phyloP scores from a whole-genome alignment of 1,139 yeast genomes.

The Magnusiomyces paraingens region DNA sequence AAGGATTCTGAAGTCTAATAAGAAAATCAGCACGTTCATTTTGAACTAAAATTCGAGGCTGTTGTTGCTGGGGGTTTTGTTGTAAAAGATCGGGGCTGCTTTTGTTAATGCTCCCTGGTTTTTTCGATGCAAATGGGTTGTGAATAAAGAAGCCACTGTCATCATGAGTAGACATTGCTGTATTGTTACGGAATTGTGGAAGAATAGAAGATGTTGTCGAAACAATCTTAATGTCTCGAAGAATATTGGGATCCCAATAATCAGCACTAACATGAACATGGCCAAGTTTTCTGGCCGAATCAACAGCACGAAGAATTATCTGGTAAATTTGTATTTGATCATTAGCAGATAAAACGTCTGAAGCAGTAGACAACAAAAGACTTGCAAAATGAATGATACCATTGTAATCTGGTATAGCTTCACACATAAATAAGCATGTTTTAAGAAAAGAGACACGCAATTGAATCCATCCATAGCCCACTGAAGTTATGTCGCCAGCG shows the following conservation, averaged over 20 bases:
- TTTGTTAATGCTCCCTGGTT: conserved; percentile 10
- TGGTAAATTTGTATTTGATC: conserved; percentile 41
- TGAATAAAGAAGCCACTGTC: conserved; percentile 31
- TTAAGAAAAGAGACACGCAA: conserved; percentile 53
- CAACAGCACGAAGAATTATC: conserved; percentile 28
- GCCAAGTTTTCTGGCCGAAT: conserved; percentile 28
- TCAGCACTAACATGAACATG: conserved; percentile 29
- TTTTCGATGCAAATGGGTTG: conserved; percentile 35
- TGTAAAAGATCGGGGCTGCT: background rate
- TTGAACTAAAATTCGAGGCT: conserved; percentile 21
- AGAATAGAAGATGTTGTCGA: conserved; percentile 14
- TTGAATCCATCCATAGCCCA: conserved; percentile 46
- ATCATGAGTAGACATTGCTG: background rate
- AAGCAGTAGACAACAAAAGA: conserved; percentile 47
- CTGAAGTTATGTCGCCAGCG: conserved; percentile 26
- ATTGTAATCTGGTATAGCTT: conserved; percentile 43
- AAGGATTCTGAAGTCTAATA: conserved; percentile 71
- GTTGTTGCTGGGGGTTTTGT: conserved; percentile 4
- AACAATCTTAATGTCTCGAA: conserved; percentile 41
- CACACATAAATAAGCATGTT: conserved; percentile 50
- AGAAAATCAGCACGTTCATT: conserved; percentile 34
- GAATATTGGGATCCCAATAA: conserved; percentile 69
- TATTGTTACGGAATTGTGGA: conserved; percentile 10
- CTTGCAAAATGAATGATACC: conserved; percentile 46
- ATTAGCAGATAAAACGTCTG: conserved; percentile 43